Base-by-base conservation (phyloP, 2,329 filamentous ascomycete species). In the Didymosphaeria variabile region DNA sequence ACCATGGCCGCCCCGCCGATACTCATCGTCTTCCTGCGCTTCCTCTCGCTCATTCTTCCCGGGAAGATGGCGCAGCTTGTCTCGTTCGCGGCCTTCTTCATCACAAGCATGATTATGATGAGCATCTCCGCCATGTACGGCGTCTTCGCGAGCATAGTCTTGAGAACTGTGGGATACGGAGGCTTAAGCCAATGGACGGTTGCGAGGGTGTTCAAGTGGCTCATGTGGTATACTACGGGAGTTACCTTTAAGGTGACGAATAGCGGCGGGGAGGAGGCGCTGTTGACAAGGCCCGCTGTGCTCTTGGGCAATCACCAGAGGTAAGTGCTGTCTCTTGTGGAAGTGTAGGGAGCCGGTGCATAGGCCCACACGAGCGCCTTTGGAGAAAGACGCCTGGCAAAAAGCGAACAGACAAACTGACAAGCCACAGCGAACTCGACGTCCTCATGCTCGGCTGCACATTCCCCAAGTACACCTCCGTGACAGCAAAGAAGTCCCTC, bases 241-340 rank as follows among this genome's bases (percentile, higher is more conserved):
- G 85, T 97, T 52, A 86, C 84, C 61, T 97, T 98, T 76, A 79
- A 85, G 63, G 80, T 97, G 53, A 85, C 90, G 47, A 73, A 74
- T 26, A 72, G 70, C 32, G 70, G 70, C 8, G 76, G 75, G 15
- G 71, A 73, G 53, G 77, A 78, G 51, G 75, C 73, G 32, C 61
- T 77, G 60, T 55, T 60, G 49, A 72, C 65, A 10, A 84, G 94
- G 55, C 95, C 95, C 0, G 94, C 92, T 59, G 91, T 99, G 59
- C 94, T 99, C 73, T 85, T 99, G 69, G 91, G 91, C 44, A 98
- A 98, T 80, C 95, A 99, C 82, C 95, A 99, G 85, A 93, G 91
- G 76, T 81, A 64, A 71, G 78, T 50, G 34, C 58, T 49, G 19
- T 26, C 52, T 32, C 3, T 3, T 21, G 17, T 26, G 2, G 50